Base-by-base conservation (phyloP, 768 basidiomycete species). In the Paxillus ammoniavirescens region DNA sequence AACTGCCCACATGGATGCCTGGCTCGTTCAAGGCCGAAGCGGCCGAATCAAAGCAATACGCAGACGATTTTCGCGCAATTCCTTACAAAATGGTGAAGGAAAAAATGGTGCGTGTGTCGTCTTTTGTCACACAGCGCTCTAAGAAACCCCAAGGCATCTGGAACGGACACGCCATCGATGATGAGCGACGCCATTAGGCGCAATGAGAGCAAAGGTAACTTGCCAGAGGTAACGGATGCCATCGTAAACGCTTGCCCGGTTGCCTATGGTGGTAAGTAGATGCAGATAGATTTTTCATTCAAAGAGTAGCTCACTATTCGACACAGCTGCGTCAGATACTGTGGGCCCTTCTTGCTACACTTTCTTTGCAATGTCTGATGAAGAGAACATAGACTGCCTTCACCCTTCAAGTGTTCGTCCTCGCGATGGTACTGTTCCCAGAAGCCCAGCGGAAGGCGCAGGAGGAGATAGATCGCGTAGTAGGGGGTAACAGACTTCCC, bases 391-490 rank as follows among this genome's bases (percentile, higher is more conserved):
- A 68, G 65, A 68, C 66, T 18, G 58, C 65, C 8, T 50, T 42
- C 15, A 55, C 42, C 14, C 45, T 67, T 44, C 45, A 54, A 0
- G 50, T 66, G 12, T 65, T 69, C 49, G 23, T 69, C n/a, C 67
- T 69, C 13, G 57, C 63, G 9, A 68, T 68, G 66, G 57, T 64
- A 33, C 48, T 68, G 45, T 63, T 57, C n/a, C 67, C 66, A 5
- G 63, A 61, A 15, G 59, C 38, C 4, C 65, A 63, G 42, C 53
- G 23, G 42, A 62, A 46, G 49, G 65, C 60, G 21, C 66, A 67
- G 23, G 52, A 53, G 30, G 67, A 68, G 55, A 61, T 68, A 50
- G 57, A 65, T 26, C 23, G 33, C 23, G 52, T 67, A 12, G 49
- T 69, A 3, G 66, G 65, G 13, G 43, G 47, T 28, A 50, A 56